Conservation (phyloP, 1,284 basidiomycete genomes). For the Taiwanofungus camphoratus region DNA sequence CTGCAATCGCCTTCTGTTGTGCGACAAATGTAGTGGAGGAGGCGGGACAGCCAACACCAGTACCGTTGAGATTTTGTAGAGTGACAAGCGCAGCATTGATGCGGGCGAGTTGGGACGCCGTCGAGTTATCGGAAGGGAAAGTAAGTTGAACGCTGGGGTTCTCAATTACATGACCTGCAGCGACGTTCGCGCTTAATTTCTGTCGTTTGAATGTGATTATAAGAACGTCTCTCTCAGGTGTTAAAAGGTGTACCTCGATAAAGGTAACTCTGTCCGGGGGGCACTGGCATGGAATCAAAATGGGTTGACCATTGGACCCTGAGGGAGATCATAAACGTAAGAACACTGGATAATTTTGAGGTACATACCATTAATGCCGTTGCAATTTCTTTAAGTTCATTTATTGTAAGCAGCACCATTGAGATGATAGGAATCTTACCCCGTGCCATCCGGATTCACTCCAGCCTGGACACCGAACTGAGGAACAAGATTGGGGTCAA, state of each 20-base stretch:
- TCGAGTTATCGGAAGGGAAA: slow-evolving; percentile 33
- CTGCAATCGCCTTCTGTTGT: slow-evolving; percentile 25
- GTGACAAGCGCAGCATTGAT: slow-evolving; percentile 30
- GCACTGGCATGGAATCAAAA: slow-evolving; percentile 57
- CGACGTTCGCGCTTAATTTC: slow-evolving; percentile 30
- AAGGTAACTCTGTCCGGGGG: slow-evolving; percentile 49
- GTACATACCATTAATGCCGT: slow-evolving; percentile 40
- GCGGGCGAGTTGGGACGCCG: slow-evolving; percentile 27
- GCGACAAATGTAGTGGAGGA: slow-evolving; percentile 32
- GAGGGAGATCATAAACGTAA: background rate
- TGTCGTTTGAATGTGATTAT: no score
- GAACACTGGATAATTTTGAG: background rate
- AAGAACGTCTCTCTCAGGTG: no score
- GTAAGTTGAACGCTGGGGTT: slow-evolving; percentile 30
- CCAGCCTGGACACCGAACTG: slow-evolving; percentile 22
- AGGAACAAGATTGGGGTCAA: slow-evolving; percentile 21
- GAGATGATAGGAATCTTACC: background rate
- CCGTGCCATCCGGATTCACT: slow-evolving; percentile 21
- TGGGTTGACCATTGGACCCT: slow-evolving; percentile 42
- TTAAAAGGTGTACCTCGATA: slow-evolving; percentile 41
- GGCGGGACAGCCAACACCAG: slow-evolving; percentile 35
- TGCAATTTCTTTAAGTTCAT: slow-evolving; percentile 41
- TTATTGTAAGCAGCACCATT: background rate
- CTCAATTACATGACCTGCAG: slow-evolving; percentile 33
- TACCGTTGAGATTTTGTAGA: slow-evolving; percentile 37